Conservation (phyloP, 352 stramenopile species). For the Pythium coloratum region DNA sequence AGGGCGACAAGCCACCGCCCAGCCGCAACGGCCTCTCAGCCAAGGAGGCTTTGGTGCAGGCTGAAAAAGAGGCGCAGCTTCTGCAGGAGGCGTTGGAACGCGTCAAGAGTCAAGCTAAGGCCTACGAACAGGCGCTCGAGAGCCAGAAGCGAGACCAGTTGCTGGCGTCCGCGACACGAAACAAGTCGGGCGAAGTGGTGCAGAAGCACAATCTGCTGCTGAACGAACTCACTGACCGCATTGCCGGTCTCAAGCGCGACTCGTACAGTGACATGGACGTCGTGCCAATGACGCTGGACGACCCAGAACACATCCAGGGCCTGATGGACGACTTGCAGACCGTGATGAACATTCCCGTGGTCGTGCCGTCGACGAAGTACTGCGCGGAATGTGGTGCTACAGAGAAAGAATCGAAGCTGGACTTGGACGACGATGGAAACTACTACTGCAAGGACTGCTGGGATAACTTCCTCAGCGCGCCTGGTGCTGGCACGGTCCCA, state of each 20-base stretch:
- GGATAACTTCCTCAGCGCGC: conserved; percentile 76
- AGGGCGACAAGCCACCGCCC: conserved; percentile 36
- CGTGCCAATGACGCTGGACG: conserved; percentile 53
- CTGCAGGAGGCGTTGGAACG: conserved; percentile 82
- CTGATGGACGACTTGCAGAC: conserved; percentile 77
- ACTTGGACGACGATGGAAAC: conserved; percentile 80
- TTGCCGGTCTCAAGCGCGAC: conserved; percentile 76
- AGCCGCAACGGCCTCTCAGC: conserved; percentile 35
- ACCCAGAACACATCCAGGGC: conserved; percentile 60
- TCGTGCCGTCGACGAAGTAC: conserved; percentile 73
- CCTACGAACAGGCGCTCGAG: conserved; percentile 83
- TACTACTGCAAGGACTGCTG: conserved; percentile 90
- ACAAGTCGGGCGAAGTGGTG: conserved; percentile 78
- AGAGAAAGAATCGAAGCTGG: conserved; percentile 73
- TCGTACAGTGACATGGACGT: conserved; percentile 74
- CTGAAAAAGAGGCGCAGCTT: conserved; percentile 69
- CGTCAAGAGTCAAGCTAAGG: conserved; percentile 81
- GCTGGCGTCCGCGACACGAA: conserved; percentile 60
- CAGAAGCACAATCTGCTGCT: conserved; percentile 84
- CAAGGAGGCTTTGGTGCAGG: conserved; percentile 71
- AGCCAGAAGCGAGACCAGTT: conserved; percentile 69
- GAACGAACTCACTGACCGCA: conserved; percentile 65
- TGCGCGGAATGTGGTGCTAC: conserved; percentile 78
- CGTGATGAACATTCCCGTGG: conserved; percentile 81
- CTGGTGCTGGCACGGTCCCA: conserved; percentile 29